Base-by-base conservation (phyloP, 2,329 filamentous ascomycete species). In the Trichoderma pleuroti region DNA sequence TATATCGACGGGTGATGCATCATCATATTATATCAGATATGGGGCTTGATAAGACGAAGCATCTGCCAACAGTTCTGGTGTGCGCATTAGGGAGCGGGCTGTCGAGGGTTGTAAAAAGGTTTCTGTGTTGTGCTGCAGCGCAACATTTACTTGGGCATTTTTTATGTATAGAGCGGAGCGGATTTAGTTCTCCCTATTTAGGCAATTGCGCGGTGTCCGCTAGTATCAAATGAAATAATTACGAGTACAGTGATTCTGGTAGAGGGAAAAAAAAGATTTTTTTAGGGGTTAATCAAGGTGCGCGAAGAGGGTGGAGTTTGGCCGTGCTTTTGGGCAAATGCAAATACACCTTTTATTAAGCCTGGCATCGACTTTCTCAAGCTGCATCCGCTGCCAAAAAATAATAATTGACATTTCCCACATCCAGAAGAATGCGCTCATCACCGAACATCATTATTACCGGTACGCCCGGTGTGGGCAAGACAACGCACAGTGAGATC, bases 381-480 rank as follows among this genome's bases (percentile, higher is more conserved):
- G 26, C 52, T n/a, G 52, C 49, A 42, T 49, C 26, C 9, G 28
- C 34, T 24, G 12, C 16, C 16, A 42, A 56, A 73, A 71, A n/a
- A n/a, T n/a, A n/a, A 65, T 42, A 26, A 14, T 12, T 36, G 30
- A 21, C 24, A 16, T 59, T 49, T 49, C n/a, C 3, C 28, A 59
- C 6, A 59, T 24, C 11, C 3, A n/a, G 18, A 30, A 82, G 75
- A 70, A 82, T 84, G 78, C 84, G 89, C 75, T 82, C 79, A 34
- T 82, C 83, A 73, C 96, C 96, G 34, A 99, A 98, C 81, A 93
- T 99, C 77, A 92, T 99, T 75, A 87, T 99, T 74, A 98, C 96
- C 52, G 96, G 96, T 74, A 99, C 96, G 24, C 96, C 96, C 0
- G 96, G 96, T 69, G 93, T 97, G 32, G 96, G 96, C 78, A 99